Evolutionary conservation across 2,329 filamentous ascomycete genomes (phyloP), one percentile per base, ranked within the genome.

Genomic region (Esteya vermicola): DNA sequence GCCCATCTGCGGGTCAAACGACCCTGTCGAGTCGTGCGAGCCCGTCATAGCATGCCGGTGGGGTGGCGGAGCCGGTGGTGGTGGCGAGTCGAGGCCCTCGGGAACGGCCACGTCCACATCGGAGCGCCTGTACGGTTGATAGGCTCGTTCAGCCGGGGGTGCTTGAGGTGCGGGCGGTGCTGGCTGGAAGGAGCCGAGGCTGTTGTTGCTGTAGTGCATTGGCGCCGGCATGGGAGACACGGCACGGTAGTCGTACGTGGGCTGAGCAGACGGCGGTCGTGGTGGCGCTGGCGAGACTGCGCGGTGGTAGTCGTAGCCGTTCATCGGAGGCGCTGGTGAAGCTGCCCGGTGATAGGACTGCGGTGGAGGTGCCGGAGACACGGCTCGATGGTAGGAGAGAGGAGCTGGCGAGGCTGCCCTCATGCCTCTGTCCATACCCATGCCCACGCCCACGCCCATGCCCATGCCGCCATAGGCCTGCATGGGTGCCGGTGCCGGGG

Each of bases 11-110:
- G 13, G 49, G 31, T 57, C 50, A 36, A 58, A 59, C 1, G 57
- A 58, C 5, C 48, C 45, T 16, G 54, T 47, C 39, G 59, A 52
- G 6, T 50, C 54, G 18, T 59, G 54, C 3, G 57, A 48, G 2
- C 35, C n/a, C n/a, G n/a, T 33, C 1, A 47, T 33, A 6, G 43
- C 69, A 57, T 86, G 85, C 8, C 86, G 79, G 47, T 93, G 88
- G 7, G 88, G 85, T 9, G 81, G 81, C 0, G 88, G 86, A 8
- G 35, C 25, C 3, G 85, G 78, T 2, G 86, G 85, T 8, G 86
- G 85, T 16, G 85, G 81, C 18, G 74, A 75, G 31, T 72, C 69
- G 28, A 63, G 61, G 33, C 65, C 57, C 18, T 60, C 52, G 42
- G 54, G 26, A n/a, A n/a, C n/a, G n/a, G n/a, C n/a, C n/a, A n/a